Conservation (phyloP, 2,329 filamentous ascomycete species). For the Cryphonectria parasitica region DNA sequence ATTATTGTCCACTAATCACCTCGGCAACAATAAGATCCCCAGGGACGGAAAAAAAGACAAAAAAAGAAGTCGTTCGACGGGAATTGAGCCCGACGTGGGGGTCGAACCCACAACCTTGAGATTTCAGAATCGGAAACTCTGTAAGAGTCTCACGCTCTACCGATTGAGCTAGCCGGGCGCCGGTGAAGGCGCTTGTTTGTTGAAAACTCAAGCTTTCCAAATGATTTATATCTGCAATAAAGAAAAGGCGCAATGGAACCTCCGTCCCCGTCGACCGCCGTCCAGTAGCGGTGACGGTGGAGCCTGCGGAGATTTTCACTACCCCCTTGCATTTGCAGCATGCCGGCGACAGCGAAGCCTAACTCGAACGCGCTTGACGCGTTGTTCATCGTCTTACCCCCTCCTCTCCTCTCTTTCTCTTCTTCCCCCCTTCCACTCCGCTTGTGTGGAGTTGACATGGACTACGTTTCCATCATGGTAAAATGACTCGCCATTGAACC, state of each 20-base stretch:
- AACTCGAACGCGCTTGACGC: constrained; percentile 8
- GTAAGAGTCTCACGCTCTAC: constrained; percentile 75
- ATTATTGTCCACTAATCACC: neutral
- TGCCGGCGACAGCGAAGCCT: constrained; percentile 13
- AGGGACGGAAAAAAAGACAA: neutral
- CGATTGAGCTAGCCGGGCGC: constrained; percentile 67
- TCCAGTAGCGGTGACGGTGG: neutral
- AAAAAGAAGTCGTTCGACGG: constrained; percentile 11
- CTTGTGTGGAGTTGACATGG: neutral
- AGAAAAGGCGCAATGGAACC: neutral
- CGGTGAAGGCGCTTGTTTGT: constrained; percentile 8
- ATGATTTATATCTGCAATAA: neutral
- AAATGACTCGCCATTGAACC: neutral
- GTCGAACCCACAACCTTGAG: constrained; percentile 22
- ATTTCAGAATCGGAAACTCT: constrained; percentile 11
- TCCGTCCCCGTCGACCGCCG: neutral
- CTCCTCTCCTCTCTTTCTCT: neutral
- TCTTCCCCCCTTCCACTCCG: neutral
- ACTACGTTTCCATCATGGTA: neutral
- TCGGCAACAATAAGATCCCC: neutral
- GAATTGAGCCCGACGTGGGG: constrained; percentile 21
- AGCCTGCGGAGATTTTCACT: constrained; percentile 9
- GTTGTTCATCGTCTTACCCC: neutral
- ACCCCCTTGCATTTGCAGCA: constrained; percentile 18
- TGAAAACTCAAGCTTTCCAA: neutral